A percentile compares a stretch with the other conserved stretches of the same genome.
Evolutionary conservation across 1,284 basidiomycete genomes (phyloP).

Genomic region (Apiotrichum porosum): DNA sequence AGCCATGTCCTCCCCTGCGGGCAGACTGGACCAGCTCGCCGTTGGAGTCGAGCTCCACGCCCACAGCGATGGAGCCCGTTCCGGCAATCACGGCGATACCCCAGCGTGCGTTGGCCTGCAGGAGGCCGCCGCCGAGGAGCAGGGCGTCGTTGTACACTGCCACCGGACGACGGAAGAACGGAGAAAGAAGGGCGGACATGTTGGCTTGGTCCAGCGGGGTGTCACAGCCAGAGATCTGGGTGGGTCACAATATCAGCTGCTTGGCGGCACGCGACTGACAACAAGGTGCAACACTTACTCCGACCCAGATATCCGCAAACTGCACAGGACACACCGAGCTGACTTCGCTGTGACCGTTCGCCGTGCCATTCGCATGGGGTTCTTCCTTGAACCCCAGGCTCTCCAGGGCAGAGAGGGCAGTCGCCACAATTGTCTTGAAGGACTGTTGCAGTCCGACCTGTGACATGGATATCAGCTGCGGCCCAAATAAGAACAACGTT

Average conservation of each 20-base stretch:
- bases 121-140: constrained; percentile 32
- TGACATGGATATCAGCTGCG: too few species aligned
- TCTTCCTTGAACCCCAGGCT: constrained; percentile 1
- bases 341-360: neutral
- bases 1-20: constrained; percentile 33
- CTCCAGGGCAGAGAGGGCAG: constrained; percentile 18
- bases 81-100: constrained; percentile 40
- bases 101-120: constrained; percentile 27
- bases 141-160: constrained; percentile 34
- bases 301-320: constrained; percentile 30
- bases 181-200: constrained; percentile 22
- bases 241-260: too few species aligned
- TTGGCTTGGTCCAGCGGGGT: constrained; percentile 26
- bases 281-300: constrained; percentile 15
- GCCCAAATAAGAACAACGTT: neutral
- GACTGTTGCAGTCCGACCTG: constrained; percentile 23
- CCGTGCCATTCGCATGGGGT: neutral
- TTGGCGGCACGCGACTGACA: too few species aligned
- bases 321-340: constrained; percentile 11
- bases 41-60: constrained; percentile 17
- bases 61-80: constrained; percentile 33
- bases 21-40: constrained; percentile 23
- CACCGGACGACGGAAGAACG: constrained; percentile 24
- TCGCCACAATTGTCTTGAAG: constrained; percentile 19
- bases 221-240: constrained; percentile 35